Evolutionary conservation across 2,329 filamentous ascomycete genomes (phyloP), one percentile per base, ranked within the genome.

Genomic region (Scedosporium minutisporum): DNA sequence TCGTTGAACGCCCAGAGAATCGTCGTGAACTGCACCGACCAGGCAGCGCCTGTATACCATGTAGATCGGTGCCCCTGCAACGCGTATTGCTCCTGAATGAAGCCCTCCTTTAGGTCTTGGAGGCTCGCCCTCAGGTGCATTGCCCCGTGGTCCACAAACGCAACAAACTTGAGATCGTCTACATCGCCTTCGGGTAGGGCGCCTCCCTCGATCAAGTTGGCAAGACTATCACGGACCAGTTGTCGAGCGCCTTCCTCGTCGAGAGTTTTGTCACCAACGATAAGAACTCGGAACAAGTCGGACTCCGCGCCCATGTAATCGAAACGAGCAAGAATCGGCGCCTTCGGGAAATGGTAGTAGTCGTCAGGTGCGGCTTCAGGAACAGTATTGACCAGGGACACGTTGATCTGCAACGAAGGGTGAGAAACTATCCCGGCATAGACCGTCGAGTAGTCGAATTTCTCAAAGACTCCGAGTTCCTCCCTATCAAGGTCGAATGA

Each of bases 61-160:
- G 78, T 80, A n/a, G 73, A 74, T 18, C 71, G 68, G 16, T 73
- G 64, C 0, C 78, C 78, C 67, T 81, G 78, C 29, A 81, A 67
- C 2, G 67, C 73, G 65, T 76, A 73, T 58, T 78, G 68, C 48
- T 73, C 65, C 44, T 71, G 69, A 63, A 80, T 76, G 58, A 79
- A 80, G 0, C 78, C 77, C 6, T 62, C 65, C 21, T 64, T 66
- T 62, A 80, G 74, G 10, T 71, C 70, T 2, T 72, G 67, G 1
- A 68, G 64, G 0, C 71, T 66, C 0, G 77, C 72, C 12, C 67
- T 69, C 48, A 75, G 62, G 33, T 74, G 69, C 65, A 74, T 75
- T 14, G 74, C 74, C 25, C 72, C 70, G 65, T 79, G 76, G 55
- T 69, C 69, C 3, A 67, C 67, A 57, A 74, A 77, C 6, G 66